Base-by-base conservation (phyloP, 306 rosid species). In the Neltuma alba region DNA sequence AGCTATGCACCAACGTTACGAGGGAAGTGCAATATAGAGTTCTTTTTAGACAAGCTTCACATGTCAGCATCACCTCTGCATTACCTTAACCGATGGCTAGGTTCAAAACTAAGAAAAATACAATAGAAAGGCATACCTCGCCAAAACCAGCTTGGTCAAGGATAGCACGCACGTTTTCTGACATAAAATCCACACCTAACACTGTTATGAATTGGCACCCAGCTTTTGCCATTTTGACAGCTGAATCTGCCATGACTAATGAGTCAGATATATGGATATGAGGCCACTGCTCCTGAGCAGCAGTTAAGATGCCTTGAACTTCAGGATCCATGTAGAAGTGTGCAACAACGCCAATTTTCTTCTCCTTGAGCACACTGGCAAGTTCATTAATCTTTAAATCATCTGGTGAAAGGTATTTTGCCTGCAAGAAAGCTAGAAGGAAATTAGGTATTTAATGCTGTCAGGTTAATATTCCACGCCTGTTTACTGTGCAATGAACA, bases 291-390 rank as follows among this genome's bases (percentile, higher is more conserved):
- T 91, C 93, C 89, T 93, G 91, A 55, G 99, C 99, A 80, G 99
- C 92, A 61, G 96, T 93, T 81, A 93, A 82, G 73, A 95, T 72
- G 63, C 99, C 99, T 79, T 95, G 99, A 9, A 95, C 96, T 83
- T 95, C 97, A 57, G 99, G 99, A 83, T 95, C 99, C 99, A 95
- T 95, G 91, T 93, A 95, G 82, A 95, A 95, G 79, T 95, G 98
- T 40, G 99, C 99, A 87, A 90, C 99, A 68, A 95, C 82, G 48
- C 99, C 99, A 76, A 95, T 95, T 79, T 87, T 91, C 88, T 95
- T 95, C 86, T 91, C 97, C 86, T 79, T 89, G 23, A 95, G 83
- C 86, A 87, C 87, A 50, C 77, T 72, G 42, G 91, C 90, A 69
- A 95, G 94, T 63, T 91, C 96, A 76, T 79, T 61, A 75, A 93